Evolutionary conservation across 2,329 filamentous ascomycete species (phyloP).

Genomic region (Trichoderma sp.): DNA sequence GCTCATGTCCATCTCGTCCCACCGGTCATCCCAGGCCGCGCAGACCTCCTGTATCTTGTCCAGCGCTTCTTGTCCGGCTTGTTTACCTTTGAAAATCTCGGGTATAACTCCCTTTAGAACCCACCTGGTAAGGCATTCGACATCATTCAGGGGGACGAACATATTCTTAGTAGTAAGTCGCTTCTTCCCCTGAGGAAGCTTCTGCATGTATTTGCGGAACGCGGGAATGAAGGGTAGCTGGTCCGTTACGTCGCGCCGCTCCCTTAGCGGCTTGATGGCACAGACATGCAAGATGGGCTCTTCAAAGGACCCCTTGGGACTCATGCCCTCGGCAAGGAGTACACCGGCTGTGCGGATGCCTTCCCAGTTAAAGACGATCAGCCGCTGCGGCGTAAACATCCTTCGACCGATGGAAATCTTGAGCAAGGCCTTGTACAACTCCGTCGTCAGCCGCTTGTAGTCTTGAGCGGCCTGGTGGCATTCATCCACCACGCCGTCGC

Average conservation of each 20-base stretch:
- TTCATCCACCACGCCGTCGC: conserved; percentile 73
- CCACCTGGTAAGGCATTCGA: conserved; percentile 81
- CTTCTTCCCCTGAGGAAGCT: conserved; percentile 62
- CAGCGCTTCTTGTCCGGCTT: conserved; percentile 54
- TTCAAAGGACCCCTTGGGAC: conserved; percentile 52
- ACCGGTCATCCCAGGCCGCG: conserved; percentile 71
- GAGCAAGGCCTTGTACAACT: conserved; percentile 74
- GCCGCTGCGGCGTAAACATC: conserved; percentile 70
- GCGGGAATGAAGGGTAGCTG: conserved; percentile 76
- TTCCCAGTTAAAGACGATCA: conserved; percentile 83
- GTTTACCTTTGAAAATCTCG: conserved; percentile 55
- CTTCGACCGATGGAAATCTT: conserved; percentile 79
- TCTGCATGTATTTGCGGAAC: conserved; percentile 66
- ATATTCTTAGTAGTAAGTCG: conserved; percentile 66
- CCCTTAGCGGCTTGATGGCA: conserved; percentile 67
- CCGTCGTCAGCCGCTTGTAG: conserved; percentile 73
- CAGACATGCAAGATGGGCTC: conserved; percentile 73
- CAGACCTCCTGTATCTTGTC: conserved; percentile 68
- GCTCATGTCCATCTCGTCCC: conserved; percentile 80
- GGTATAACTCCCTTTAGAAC: conserved; percentile 57
- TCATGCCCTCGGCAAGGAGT: conserved; percentile 71
- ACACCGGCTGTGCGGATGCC: conserved; percentile 80
- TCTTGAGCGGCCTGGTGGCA: conserved; percentile 82
- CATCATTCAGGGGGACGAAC: conserved; percentile 69
- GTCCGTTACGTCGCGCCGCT: conserved; percentile 75